A percentile compares a stretch with the other conserved stretches of the same genome.
These are phyloP conservation scores for Peronosclerospora sorghi DNA, from an alignment of 352 stramenopile species.

Conservation along the genomic window DNA sequence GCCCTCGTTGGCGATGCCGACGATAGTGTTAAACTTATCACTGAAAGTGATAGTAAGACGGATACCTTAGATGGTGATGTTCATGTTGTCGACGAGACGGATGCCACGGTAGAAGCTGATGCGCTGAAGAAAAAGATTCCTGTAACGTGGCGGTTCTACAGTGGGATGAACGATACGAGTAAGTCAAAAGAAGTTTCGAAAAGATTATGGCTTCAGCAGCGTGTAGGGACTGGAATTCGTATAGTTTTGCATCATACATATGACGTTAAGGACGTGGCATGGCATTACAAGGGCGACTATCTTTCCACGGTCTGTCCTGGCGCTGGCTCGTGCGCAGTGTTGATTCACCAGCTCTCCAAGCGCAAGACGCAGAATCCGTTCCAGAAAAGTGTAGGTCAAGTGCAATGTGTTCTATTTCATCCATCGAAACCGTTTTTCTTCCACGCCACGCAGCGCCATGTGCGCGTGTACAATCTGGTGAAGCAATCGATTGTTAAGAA, in stretches of 20 bases:
- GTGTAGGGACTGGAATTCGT: slow-evolving; percentile 71
- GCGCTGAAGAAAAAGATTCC: slow-evolving; percentile 84
- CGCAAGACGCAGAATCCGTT: slow-evolving; percentile 95
- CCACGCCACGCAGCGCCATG: slow-evolving; percentile 96
- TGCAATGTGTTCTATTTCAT: slow-evolving; percentile 96
- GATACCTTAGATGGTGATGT: slow-evolving; percentile 25
- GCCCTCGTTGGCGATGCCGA: slow-evolving; percentile 86
- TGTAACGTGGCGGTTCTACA: slow-evolving; percentile 86
- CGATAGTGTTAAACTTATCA: slow-evolving; percentile 44
- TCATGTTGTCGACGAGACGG: slow-evolving; percentile 58
- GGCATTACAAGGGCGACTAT: slow-evolving; percentile 99
- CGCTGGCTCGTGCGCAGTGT: slow-evolving; percentile 83
- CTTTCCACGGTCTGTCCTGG: slow-evolving; percentile 90
- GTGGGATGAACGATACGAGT: slow-evolving; percentile 68
- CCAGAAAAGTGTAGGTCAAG: slow-evolving; percentile 87
- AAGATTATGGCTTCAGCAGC: slow-evolving; percentile 58
- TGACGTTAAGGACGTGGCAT: slow-evolving; percentile 89
- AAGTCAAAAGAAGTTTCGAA: slow-evolving; percentile 34
- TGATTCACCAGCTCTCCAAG: slow-evolving; percentile 98
- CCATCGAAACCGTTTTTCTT: slow-evolving; percentile 99
- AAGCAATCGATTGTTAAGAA: slow-evolving; percentile 98
- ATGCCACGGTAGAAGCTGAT: slow-evolving; percentile 56
- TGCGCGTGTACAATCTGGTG: slow-evolving; percentile 98
- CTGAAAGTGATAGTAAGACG: slow-evolving; percentile 25
- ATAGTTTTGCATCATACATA: slow-evolving; percentile 82